These are phyloP conservation scores for Leersia perrieri DNA, from an alignment of 176 grass and related monocot species.

Conservation along the genomic window DNA sequence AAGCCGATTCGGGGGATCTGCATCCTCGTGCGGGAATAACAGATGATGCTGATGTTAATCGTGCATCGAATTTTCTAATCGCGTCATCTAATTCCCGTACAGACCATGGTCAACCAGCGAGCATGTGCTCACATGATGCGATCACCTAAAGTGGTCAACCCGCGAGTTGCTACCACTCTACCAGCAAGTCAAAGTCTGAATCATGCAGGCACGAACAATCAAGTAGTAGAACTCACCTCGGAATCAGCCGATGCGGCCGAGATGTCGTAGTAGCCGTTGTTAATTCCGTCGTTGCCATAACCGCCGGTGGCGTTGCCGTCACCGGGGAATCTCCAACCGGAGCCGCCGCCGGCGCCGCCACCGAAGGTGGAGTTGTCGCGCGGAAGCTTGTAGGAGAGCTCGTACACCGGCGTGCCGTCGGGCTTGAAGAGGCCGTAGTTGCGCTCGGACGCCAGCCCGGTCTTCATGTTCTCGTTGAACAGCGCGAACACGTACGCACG, in stretches of 20 bases:
- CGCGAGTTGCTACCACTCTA: neutral
- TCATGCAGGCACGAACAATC: neutral
- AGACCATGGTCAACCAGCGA: conserved; percentile 27
- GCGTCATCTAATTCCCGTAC: neutral
- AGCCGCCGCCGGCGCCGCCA: neutral
- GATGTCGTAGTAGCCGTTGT: conserved; percentile 35
- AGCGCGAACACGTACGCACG: conserved; percentile 74
- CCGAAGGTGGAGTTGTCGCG: conserved; percentile 32
- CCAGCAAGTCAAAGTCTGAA: neutral
- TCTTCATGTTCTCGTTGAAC: conserved; percentile 81
- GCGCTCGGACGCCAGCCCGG: conserved; percentile 61
- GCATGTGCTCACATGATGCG: no score
- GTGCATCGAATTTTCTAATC: neutral
- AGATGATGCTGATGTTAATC: conserved; percentile 1
- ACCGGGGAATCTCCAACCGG: conserved; percentile 1
- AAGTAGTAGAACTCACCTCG: conserved; percentile 19
- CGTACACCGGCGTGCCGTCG: conserved; percentile 63
- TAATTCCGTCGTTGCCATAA: neutral
- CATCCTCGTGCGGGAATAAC: neutral
- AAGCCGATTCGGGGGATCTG: neutral
- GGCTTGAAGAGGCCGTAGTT: conserved; percentile 74
- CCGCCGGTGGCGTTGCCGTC: neutral
- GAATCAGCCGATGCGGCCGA: neutral
- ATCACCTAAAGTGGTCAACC: no score
- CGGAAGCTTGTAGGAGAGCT: conserved; percentile 41